Evolutionary conservation across 805 yeast genomes (phyloP).

Genomic region (Pichia nakasei): DNA sequence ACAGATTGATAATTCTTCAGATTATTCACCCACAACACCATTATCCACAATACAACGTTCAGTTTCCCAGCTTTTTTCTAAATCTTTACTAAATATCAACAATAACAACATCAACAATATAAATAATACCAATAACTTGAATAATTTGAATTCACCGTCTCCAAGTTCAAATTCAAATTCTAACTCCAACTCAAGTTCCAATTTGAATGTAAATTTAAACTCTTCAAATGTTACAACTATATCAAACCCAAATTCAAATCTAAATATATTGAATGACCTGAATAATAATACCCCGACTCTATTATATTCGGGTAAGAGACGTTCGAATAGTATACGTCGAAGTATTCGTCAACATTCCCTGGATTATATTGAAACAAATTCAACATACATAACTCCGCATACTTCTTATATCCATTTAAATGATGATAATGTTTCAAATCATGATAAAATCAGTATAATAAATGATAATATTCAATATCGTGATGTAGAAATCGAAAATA

Average conservation of each 20-base stretch:
- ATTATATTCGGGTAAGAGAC: slow-evolving; percentile 1
- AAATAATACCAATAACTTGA: too few relatives aligned
- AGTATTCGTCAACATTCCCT: not conserved
- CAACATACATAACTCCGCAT: not conserved
- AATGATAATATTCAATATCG: not conserved
- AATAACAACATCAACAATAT: too few relatives aligned
- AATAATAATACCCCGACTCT: slow-evolving; percentile 1
- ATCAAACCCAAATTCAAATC: not conserved
- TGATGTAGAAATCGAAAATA: not conserved
- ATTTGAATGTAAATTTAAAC: not conserved
- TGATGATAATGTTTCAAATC: not conserved
- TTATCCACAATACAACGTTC: not conserved
- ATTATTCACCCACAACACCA: not conserved
- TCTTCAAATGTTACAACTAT: not conserved
- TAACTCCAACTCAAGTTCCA: not conserved
- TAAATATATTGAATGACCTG: not conserved
- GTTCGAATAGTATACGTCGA: slow-evolving; percentile 6
- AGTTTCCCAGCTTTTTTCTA: not conserved
- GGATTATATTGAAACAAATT: slow-evolving; percentile 5
- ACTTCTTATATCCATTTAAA: not conserved
- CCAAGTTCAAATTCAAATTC: not conserved
- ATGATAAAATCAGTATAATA: not conserved
- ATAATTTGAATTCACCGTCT: too few relatives aligned
- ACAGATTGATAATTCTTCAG: not conserved
- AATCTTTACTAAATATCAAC: not conserved